Evolutionary conservation across 2,329 filamentous ascomycete species (phyloP).

Genomic region (Plenodomus lindquistii): DNA sequence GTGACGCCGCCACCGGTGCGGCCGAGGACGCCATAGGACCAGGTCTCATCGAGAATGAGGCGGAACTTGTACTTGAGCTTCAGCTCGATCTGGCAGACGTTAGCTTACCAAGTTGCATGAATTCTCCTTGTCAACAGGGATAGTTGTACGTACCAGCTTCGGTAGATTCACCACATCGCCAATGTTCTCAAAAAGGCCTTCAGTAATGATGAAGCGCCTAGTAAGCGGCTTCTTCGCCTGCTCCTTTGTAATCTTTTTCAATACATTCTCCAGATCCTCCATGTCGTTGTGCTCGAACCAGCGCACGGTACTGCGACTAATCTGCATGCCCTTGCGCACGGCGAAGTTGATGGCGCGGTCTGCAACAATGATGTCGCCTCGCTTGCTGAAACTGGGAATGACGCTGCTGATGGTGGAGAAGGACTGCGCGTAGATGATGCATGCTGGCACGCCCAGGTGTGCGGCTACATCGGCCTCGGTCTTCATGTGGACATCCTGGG

Average conservation of each 20-base stretch:
- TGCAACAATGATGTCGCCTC: conserved; percentile 94
- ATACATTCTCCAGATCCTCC: conserved; percentile 84
- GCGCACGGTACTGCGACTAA: conserved; percentile 83
- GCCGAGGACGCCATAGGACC: conserved; percentile 94
- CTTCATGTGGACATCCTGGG: conserved; percentile 97
- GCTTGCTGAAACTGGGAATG: conserved; percentile 94
- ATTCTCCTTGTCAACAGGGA: background rate
- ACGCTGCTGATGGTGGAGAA: conserved; percentile 97
- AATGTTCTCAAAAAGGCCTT: conserved; percentile 88
- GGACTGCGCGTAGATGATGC: conserved; percentile 93
- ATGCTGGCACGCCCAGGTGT: conserved; percentile 83
- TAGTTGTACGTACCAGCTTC: conserved; percentile 66
- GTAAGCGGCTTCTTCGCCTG: conserved; percentile 88
- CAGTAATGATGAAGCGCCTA: conserved; percentile 91
- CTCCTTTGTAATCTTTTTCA: conserved; percentile 84
- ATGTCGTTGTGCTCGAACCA: conserved; percentile 98
- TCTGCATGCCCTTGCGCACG: conserved; percentile 91
- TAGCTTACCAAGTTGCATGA: conserved; percentile 4
- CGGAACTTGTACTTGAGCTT: conserved; percentile 98
- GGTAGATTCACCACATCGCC: conserved; percentile 86
- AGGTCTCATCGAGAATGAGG: conserved; percentile 94
- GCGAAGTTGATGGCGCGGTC: conserved; percentile 93
- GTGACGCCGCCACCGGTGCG: conserved; percentile 89
- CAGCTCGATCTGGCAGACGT: conserved; percentile 69
- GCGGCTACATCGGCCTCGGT: conserved; percentile 91